phyloP scores from a whole-genome alignment of 2,329 filamentous ascomycete genomes.

The Colletotrichum coccodes region DNA sequence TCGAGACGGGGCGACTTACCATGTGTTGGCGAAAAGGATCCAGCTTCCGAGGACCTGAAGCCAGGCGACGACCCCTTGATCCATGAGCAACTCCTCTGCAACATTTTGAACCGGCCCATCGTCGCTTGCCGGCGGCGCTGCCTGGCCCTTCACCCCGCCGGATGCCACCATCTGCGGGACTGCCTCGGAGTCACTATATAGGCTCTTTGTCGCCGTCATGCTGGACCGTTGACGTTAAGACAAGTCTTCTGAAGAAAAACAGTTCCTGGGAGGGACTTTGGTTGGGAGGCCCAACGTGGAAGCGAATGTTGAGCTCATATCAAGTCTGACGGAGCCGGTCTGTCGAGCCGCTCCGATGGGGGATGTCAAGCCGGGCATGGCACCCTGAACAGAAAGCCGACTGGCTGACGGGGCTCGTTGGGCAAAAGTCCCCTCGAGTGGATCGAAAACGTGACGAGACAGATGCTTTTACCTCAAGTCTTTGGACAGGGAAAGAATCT shows the following conservation, averaged over 20 bases:
- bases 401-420: background rate
- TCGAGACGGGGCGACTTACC: slow-evolving; percentile 16
- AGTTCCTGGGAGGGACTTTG: background rate
- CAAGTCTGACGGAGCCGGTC: background rate
- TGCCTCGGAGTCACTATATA: background rate
- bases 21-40: slow-evolving; percentile 60
- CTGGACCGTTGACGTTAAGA: background rate
- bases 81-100: slow-evolving; percentile 18
- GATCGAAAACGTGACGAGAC: background rate
- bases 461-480: background rate
- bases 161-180: background rate
- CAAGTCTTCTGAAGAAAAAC: background rate
- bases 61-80: slow-evolving; percentile 54
- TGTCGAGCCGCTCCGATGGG: background rate
- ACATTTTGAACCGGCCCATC: background rate
- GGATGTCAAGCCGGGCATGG: slow-evolving; percentile 8
- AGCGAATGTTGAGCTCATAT: background rate
- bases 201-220: background rate
- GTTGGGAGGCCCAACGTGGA: background rate
- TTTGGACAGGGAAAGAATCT: background rate
- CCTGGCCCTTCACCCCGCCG: background rate
- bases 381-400: background rate
- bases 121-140: background rate
- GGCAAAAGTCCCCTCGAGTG: background rate
- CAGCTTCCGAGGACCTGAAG: slow-evolving; percentile 57